phyloP scores from a whole-genome alignment of 768 basidiomycete genomes.

The Collybia nuda region DNA sequence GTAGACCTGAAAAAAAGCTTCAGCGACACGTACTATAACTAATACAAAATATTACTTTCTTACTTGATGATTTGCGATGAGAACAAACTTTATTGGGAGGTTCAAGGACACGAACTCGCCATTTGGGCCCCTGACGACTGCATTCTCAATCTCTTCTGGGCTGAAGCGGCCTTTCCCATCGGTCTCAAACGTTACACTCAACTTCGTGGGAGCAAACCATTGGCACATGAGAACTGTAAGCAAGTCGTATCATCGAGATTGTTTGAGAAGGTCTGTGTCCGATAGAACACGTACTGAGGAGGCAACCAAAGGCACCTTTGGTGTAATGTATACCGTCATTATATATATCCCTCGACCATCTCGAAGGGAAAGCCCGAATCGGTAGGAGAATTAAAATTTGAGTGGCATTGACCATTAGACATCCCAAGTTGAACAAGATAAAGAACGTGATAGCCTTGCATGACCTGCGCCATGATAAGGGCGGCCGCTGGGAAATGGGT shows the following conservation, averaged over 20 bases:
- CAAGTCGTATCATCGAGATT: background rate
- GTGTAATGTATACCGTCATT: conserved; percentile 74
- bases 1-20: conserved; percentile 50
- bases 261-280: background rate
- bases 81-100: conserved; percentile 76
- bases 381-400: conserved; percentile 76
- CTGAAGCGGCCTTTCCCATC: conserved; percentile 66
- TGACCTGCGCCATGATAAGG: conserved; percentile 50
- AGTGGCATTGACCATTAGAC: conserved; percentile 66
- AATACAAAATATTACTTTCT: conserved; percentile 9
- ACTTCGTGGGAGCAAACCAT: conserved; percentile 76
- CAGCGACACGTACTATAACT: background rate
- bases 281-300: conserved; percentile 56
- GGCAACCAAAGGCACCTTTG: conserved; percentile 77
- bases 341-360: conserved; percentile 55
- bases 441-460: conserved; percentile 51
- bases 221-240: conserved; percentile 72
- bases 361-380: conserved; percentile 62
- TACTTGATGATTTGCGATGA: conserved; percentile 95
- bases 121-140: conserved; percentile 53
- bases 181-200: conserved; percentile 74
- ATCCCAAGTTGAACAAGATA: conserved; percentile 60
- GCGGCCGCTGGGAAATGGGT: conserved; percentile 54
- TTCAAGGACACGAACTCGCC: conserved; percentile 63
- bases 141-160: conserved; percentile 51